These are phyloP conservation scores for Apostasia ramifera DNA, from an alignment of 106 monocot genomes.

Conservation along the genomic window DNA sequence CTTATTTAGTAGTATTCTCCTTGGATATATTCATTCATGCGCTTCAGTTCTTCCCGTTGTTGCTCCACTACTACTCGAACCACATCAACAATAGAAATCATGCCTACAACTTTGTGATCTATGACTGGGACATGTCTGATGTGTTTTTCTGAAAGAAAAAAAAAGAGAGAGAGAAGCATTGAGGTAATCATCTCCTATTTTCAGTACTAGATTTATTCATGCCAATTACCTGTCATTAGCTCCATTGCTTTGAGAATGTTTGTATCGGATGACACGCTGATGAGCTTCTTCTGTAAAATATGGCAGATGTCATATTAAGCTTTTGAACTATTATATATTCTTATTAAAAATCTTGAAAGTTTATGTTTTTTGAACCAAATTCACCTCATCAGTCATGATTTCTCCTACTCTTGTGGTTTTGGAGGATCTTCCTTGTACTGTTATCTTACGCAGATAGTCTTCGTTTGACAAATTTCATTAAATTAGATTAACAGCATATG, in stretches of 20 bases:
- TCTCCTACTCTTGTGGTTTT: slow-evolving; percentile 52
- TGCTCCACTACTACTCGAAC: slow-evolving; percentile 55
- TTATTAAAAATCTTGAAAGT: background rate
- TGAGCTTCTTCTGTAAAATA: slow-evolving; percentile 42
- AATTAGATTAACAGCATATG: too few species aligned
- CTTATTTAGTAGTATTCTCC: slow-evolving; percentile 43
- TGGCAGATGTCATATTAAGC: too few species aligned
- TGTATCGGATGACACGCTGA: slow-evolving; percentile 48
- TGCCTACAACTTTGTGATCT: slow-evolving; percentile 55
- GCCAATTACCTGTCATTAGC: slow-evolving; percentile 45
- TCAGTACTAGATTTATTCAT: background rate
- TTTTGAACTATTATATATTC: too few species aligned
- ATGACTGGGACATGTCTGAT: slow-evolving; percentile 63
- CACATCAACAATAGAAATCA: slow-evolving; percentile 63
- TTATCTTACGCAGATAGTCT: slow-evolving; percentile 58
- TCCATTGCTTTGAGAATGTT: slow-evolving; percentile 72
- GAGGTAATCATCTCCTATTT: background rate
- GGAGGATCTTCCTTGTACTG: slow-evolving; percentile 52
- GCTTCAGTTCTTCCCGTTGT: slow-evolving; percentile 52
- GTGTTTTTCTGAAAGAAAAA: slow-evolving; percentile 35
- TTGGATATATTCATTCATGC: slow-evolving; percentile 45
- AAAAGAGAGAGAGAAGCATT: background rate
- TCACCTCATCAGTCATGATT: slow-evolving; percentile 68
- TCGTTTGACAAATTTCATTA: too few species aligned
- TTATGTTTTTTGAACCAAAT: too few species aligned